Base-by-base conservation (phyloP, 2,329 filamentous ascomycete genomes). In the Monilinia fructigena region DNA sequence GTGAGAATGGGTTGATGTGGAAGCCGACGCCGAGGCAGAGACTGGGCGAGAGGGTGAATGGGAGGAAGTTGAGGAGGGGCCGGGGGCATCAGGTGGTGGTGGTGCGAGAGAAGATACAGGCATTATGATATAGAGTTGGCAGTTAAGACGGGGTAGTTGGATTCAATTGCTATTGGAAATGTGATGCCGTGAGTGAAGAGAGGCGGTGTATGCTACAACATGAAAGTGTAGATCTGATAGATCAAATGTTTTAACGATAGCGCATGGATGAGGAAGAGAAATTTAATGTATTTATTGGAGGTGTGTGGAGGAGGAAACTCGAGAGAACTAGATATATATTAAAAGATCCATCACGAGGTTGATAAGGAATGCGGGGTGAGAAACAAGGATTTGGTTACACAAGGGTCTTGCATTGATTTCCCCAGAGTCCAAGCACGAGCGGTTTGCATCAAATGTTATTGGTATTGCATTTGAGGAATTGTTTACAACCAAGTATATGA, bases 341-440 rank as follows among this genome's bases (percentile, higher is more conserved):
- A 8, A 42, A 42, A 23, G 35, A 47, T 47, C 28, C 26, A 55
- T 68, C 38, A 59, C 63, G 58, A 55, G 64, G 45, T 48, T 66
- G 58, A 48, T 60, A 42, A n/a, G 61, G 47, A 60, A 65, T 60
- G 55, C 63, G 63, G 52, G 67, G 62, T 23, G 66, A 47, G 26
- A n/a, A 23, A 14, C 38, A 35, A 35, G 26, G 52, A 18, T 55
- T 60, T 35, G n/a, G 40, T 31, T 59, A 35, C 28, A 23, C 56
- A 35, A 48, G 58, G 56, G 45, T 26, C 45, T 26, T 26, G 23
- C 35, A 18, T 60, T 3, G 23, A 38, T 38, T 38, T 38, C 58
- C 58, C 45, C 58, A 60, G 58, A 20, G 38, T 60, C 35, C 6
- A 4, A 48, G 1, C 6, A 10, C 28, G 2, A 50, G 10, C n/a